These are phyloP conservation scores for Colletotrichum incanum DNA, from an alignment of 2,329 filamentous ascomycete genomes.

Conservation along the genomic window DNA sequence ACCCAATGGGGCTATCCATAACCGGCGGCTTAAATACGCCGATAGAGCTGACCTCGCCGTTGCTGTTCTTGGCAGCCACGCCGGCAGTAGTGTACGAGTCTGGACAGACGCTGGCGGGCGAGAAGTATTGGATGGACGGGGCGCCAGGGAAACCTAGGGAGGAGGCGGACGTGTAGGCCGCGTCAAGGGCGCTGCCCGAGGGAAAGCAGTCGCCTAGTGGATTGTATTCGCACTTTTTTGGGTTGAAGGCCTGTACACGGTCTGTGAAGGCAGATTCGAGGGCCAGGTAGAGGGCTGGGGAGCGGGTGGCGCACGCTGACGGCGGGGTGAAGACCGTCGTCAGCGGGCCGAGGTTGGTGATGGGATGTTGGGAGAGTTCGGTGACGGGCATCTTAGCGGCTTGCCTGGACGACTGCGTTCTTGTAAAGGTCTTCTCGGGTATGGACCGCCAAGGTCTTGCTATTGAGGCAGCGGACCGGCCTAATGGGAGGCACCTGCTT, in stretches of 20 bases:
- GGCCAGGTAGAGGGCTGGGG: slow-evolving; percentile 25
- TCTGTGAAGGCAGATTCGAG: neutral
- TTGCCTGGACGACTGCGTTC: neutral
- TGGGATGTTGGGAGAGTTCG: slow-evolving; percentile 34
- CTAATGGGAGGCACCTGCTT: neutral
- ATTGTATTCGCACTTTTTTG: slow-evolving; percentile 27
- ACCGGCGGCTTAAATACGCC: slow-evolving; percentile 24
- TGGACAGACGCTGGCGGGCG: slow-evolving; percentile 47
- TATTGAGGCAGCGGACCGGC: neutral
- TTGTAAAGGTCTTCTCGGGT: neutral
- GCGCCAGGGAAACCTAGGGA: neutral
- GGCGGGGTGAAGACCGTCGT: slow-evolving; percentile 51
- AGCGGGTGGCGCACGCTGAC: slow-evolving; percentile 44
- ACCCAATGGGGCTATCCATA: neutral
- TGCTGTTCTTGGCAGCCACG: slow-evolving; percentile 20
- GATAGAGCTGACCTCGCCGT: slow-evolving; percentile 21
- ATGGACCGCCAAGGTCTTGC: neutral
- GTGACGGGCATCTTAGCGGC: slow-evolving; percentile 47
- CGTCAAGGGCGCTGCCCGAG: slow-evolving; percentile 43
- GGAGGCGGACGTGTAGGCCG: neutral
- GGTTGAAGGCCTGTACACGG: slow-evolving; percentile 1
- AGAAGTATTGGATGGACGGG: slow-evolving; percentile 45
- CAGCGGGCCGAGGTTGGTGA: slow-evolving; percentile 51
- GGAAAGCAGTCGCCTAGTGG: slow-evolving; percentile 46
- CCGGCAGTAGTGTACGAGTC: slow-evolving; percentile 48